Conservation (phyloP, 305 asterid species). For the Caryopteris hybrid region DNA sequence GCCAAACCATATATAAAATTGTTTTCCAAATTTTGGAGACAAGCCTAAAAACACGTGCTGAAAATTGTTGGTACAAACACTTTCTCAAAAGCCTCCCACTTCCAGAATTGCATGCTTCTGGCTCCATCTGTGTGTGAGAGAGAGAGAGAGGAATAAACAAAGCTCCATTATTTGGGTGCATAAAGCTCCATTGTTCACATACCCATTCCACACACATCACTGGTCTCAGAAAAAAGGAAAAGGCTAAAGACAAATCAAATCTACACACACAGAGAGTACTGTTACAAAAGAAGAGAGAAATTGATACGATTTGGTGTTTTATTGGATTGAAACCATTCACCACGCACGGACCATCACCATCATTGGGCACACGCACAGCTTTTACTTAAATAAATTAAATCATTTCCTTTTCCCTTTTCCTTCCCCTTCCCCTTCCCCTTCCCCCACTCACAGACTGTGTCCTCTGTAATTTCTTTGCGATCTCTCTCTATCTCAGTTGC, state of each 20-base stretch:
- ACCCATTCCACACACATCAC: slow-evolving; percentile 8
- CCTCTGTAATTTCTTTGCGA: slow-evolving; percentile 21
- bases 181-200: slow-evolving; percentile 26
- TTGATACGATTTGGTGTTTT: slow-evolving; percentile 49
- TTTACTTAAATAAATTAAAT: slow-evolving; percentile 14
- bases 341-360: slow-evolving; percentile 35
- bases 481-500: slow-evolving; percentile 18
- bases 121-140: slow-evolving; percentile 5
- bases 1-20: slow-evolving; percentile 4
- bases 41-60: slow-evolving; percentile 14
- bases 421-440: too few species aligned
- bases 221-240: not conserved
- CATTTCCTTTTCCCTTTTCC: not conserved
- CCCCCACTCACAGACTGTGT: too few species aligned
- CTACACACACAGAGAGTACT: slow-evolving; percentile 12
- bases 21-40: slow-evolving; percentile 16
- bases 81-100: slow-evolving; percentile 11
- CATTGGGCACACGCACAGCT: slow-evolving; percentile 32
- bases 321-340: slow-evolving; percentile 49
- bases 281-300: slow-evolving; percentile 6
- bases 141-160: slow-evolving; percentile 22
- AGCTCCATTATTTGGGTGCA: slow-evolving; percentile 33
- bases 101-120: slow-evolving; percentile 29
- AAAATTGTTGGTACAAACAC: slow-evolving; percentile 4
- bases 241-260: slow-evolving; percentile 24